phyloP scores from a whole-genome alignment of 1,284 basidiomycete species.

The Leccinum ponderosum region DNA sequence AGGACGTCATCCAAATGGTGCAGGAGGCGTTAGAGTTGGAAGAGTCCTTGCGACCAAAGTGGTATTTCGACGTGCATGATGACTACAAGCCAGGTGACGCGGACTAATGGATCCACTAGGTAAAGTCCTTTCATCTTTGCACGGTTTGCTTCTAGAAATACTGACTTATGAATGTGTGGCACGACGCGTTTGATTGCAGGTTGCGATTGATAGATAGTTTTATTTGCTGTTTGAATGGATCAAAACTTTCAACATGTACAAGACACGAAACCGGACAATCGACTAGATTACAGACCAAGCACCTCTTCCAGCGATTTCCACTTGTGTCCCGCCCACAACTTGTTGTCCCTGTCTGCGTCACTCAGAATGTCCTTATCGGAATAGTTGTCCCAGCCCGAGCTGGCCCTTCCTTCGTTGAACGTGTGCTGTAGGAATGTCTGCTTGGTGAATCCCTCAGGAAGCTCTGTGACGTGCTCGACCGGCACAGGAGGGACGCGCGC shows the following conservation, averaged over 20 bases:
- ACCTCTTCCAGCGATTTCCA: constrained; percentile 31
- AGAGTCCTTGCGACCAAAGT: too few species aligned
- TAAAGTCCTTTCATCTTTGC: too few species aligned
- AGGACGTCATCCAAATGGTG: constrained; percentile 3
- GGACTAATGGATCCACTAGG: too few species aligned
- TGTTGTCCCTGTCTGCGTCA: constrained; percentile 27
- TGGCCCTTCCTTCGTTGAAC: constrained; percentile 26
- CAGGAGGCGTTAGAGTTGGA: background rate
- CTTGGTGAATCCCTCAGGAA: constrained; percentile 32
- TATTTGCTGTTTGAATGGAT: background rate
- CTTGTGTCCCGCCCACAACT: constrained; percentile 29
- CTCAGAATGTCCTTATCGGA: constrained; percentile 25
- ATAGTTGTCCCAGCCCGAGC: constrained; percentile 34
- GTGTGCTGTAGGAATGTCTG: constrained; percentile 31
- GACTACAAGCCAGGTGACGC: too few species aligned
- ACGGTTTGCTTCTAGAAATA: too few species aligned
- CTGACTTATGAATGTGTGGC: too few species aligned
- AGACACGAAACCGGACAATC: background rate
- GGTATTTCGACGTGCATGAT: too few species aligned
- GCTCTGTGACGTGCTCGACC: constrained; percentile 22
- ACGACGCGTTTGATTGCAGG: too few species aligned
- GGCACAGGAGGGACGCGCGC: constrained; percentile 20
- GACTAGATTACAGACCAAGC: constrained; percentile 21
- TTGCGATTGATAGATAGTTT: too few species aligned
- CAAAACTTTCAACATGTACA: background rate